Evolutionary conservation across 352 stramenopile genomes (phyloP).

Genomic region (Blastocystis sp.): DNA sequence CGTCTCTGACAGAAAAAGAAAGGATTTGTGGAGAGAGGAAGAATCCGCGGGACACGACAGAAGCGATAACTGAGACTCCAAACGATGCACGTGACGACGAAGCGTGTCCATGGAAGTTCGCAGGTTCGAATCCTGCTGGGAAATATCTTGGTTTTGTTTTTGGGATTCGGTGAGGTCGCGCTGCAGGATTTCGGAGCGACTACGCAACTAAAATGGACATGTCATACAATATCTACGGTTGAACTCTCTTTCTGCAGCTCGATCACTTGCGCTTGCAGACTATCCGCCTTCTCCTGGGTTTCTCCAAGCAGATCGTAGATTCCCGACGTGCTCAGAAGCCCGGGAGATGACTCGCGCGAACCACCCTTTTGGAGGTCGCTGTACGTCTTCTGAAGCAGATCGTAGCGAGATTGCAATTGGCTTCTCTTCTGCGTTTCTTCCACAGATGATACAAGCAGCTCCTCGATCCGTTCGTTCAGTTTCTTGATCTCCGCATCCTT

Average conservation of each 20-base stretch:
- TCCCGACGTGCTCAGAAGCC: neutral
- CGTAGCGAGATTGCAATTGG: neutral
- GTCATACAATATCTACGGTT: neutral
- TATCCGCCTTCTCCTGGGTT: neutral
- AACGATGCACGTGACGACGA: no score
- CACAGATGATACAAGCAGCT: neutral
- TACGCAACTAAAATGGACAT: neutral
- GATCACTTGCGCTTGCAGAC: neutral
- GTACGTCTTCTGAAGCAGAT: neutral
- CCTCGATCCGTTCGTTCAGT: conserved; percentile 11
- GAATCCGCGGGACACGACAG: no score
- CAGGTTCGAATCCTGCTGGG: no score
- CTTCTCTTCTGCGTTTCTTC: conserved; percentile 6
- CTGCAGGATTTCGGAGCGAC: neutral
- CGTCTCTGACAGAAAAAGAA: no score
- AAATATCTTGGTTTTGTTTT: neutral
- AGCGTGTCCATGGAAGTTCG: no score
- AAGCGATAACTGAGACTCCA: no score
- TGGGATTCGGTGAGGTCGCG: neutral
- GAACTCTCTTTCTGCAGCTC: neutral
- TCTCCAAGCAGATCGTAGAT: neutral
- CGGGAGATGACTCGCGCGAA: neutral
- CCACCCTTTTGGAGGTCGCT: neutral
- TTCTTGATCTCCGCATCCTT: neutral
- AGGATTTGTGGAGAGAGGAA: no score